Conservation (phyloP, 352 stramenopile genomes). For the Phytophthora cactorum region DNA sequence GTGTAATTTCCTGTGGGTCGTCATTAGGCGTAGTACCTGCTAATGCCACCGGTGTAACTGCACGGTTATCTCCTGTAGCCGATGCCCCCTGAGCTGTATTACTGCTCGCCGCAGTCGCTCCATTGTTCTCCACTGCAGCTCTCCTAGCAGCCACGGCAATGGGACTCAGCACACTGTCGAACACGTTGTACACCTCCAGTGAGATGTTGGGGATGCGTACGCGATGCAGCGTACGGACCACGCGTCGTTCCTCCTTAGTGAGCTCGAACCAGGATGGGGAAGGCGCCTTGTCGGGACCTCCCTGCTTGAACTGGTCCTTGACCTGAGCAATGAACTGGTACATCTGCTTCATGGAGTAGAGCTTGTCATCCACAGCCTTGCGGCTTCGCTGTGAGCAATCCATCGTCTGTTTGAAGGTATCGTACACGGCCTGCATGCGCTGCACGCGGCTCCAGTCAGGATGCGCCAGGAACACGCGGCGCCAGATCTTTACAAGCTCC, state of each 20-base stretch:
- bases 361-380: constrained; percentile 72
- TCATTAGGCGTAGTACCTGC: constrained; percentile 8
- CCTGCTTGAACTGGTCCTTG: constrained; percentile 53
- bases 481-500: constrained; percentile 63
- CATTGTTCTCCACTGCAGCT: constrained; percentile 1
- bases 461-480: constrained; percentile 44
- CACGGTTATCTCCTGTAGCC: constrained; percentile 2
- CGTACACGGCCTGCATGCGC: constrained; percentile 59
- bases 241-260: constrained; percentile 56
- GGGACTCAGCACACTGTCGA: constrained; percentile 59
- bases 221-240: constrained; percentile 57
- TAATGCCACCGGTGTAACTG: background rate
- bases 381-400: constrained; percentile 53
- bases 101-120: background rate
- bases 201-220: constrained; percentile 68
- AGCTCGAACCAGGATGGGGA: constrained; percentile 68
- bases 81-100: constrained; percentile 3
- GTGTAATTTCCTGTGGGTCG: constrained; percentile 19
- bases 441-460: constrained; percentile 45
- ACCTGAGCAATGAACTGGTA: constrained; percentile 74
- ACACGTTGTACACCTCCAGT: constrained; percentile 54
- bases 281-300: constrained; percentile 17
- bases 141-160: constrained; percentile 22
- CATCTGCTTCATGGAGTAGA: constrained; percentile 78
- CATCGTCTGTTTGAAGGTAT: constrained; percentile 50